Base-by-base conservation (phyloP, 768 basidiomycete genomes). In the Erythrobasidium yunnanense region DNA sequence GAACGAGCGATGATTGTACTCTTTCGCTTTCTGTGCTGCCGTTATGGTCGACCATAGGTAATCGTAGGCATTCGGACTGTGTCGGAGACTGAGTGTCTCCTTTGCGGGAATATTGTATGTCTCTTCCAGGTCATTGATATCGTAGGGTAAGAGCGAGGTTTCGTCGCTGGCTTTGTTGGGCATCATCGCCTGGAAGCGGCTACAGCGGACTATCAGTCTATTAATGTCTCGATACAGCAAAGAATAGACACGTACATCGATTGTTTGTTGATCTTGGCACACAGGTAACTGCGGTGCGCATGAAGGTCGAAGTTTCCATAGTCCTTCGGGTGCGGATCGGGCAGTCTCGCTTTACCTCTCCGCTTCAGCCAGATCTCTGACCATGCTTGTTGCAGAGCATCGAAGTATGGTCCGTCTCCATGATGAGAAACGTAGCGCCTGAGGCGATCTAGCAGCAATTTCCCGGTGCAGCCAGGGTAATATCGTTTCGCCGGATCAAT, bases 381-480 rank as follows among this genome's bases (percentile, higher is more conserved):
- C 90, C 89, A 96, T 55, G 81, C 81, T 57, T 89, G 85, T 76
- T 90, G 87, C 42, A 92, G 79, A 8, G 87, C 83, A 49, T 83
- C 83, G 69, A 87, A 77, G 75, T 92, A 93, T 4, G 85, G 79
- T 55, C 86, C 85, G 55, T 83, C 84, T 30, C 86, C 84, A 4
- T 33, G 54, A 18, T 22, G 30, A 1, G 29, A 32, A 11, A 32
- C 38, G 20, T 42, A 17, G 2, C 53, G 20, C 4, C 52, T 52
- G 8, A 25, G 56, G 17, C 35, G 45, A 3, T 63, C 56, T 15
- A 52, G n/a, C 45, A 57, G 56, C n/a, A 60, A 23, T 45, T 54
- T 35, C n/a, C 27, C 6, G 33, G 35, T 63, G 8, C 7, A 18
- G 6, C 18, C 49, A 5, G 13, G 23, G 18, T 27, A 63, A 49